Conservation (phyloP, 1,139 yeast species). For the Debaryomyces sp. region DNA sequence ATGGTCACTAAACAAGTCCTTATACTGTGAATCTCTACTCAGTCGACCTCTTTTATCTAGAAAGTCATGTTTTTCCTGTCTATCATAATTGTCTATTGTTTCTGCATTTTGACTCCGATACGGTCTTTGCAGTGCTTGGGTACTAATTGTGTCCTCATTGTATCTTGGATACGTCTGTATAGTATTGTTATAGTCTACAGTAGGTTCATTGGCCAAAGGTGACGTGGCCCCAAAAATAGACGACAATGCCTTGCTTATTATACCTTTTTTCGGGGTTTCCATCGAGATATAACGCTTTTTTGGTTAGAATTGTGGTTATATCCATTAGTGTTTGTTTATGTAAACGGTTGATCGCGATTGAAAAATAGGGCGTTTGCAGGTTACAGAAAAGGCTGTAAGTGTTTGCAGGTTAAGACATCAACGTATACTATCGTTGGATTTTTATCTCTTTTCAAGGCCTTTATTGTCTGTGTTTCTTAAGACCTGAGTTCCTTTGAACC, state of each 20-base stretch:
- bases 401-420: not conserved
- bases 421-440: not conserved
- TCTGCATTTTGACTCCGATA: not conserved
- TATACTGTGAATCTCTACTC: slow-evolving; percentile 2
- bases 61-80: not conserved
- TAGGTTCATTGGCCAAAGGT: slow-evolving; percentile 37
- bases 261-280: slow-evolving; percentile 9
- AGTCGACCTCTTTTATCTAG: not conserved
- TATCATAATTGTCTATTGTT: not conserved
- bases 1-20: slow-evolving; percentile 11
- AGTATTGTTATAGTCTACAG: slow-evolving; percentile 40
- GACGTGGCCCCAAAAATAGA: slow-evolving; percentile 18
- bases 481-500: not conserved
- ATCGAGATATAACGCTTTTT: not conserved
- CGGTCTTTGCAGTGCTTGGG: not conserved
- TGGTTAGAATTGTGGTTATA: not conserved
- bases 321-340: slow-evolving; percentile 1
- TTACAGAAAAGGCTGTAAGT: not conserved
- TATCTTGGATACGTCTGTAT: slow-evolving; percentile 16
- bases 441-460: not conserved
- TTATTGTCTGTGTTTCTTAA: not conserved
- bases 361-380: slow-evolving; percentile 1
- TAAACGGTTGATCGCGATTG: not conserved
- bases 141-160: slow-evolving; percentile 6
- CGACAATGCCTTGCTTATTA: slow-evolving; percentile 13